Evolutionary conservation across 2,329 filamentous ascomycete species (phyloP).

Genomic region (Cladosporium sphaerospermum): DNA sequence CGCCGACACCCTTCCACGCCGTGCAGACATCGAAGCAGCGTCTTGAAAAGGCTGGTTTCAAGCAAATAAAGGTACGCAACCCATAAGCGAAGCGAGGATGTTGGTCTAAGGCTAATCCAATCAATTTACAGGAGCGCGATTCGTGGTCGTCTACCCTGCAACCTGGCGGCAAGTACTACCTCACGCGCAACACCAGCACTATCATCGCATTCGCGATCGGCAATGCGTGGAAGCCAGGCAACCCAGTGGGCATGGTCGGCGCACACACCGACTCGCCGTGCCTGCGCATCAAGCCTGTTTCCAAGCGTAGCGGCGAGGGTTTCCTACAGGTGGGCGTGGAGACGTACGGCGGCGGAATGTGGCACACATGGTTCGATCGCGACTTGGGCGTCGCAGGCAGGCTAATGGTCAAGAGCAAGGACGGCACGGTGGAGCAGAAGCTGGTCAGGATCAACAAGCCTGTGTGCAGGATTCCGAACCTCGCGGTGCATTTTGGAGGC

Average conservation of each 20-base stretch:
- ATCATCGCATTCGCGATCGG: slow-evolving; percentile 91
- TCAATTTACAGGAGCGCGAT: slow-evolving; percentile 63
- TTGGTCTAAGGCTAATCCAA: neutral
- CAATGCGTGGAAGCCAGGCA: slow-evolving; percentile 83
- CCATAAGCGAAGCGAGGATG: neutral
- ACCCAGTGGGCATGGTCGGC: slow-evolving; percentile 85
- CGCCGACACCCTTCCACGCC: slow-evolving; percentile 92
- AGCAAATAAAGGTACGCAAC: slow-evolving; percentile 60
- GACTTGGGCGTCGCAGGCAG: slow-evolving; percentile 87
- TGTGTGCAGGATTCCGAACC: slow-evolving; percentile 82
- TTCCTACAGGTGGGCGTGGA: slow-evolving; percentile 95
- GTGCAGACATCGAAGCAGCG: slow-evolving; percentile 71
- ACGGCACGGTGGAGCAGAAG: slow-evolving; percentile 72
- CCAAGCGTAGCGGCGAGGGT: slow-evolving; percentile 77
- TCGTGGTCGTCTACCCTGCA: slow-evolving; percentile 74
- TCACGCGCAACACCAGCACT: slow-evolving; percentile 88
- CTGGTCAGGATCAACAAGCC: slow-evolving; percentile 87
- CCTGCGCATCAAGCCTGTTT: slow-evolving; percentile 87
- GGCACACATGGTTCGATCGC: slow-evolving; percentile 97
- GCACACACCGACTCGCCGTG: slow-evolving; percentile 94
- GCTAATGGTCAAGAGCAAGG: slow-evolving; percentile 65
- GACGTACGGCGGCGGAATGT: slow-evolving; percentile 92
- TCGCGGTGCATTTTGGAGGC: slow-evolving; percentile 90
- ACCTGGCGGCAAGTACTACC: slow-evolving; percentile 90
- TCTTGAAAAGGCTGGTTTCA: slow-evolving; percentile 78